These are phyloP conservation scores for Dionaea muscipula DNA, from an alignment of 179 eudicot genomes.

Conservation along the genomic window DNA sequence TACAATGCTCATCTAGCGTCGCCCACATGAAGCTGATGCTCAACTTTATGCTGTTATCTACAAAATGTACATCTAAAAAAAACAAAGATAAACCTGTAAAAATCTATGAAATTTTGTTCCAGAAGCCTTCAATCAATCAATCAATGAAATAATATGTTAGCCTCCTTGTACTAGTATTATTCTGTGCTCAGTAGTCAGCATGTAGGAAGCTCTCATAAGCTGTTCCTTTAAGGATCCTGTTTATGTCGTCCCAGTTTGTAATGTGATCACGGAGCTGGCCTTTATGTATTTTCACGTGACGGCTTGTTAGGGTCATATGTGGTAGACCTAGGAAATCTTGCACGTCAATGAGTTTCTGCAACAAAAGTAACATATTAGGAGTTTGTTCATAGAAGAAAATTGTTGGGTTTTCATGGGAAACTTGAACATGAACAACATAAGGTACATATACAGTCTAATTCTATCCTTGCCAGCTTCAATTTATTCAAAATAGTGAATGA, in stretches of 20 bases:
- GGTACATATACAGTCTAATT: neutral
- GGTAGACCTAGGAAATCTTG: slow-evolving; percentile 52
- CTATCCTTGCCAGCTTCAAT: neutral
- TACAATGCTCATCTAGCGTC: no score
- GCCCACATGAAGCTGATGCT: no score
- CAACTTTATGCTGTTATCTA: no score
- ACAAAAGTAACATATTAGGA: no score
- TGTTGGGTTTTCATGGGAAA: no score
- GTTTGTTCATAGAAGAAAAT: no score
- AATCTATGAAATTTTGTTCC: no score
- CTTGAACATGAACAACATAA: neutral
- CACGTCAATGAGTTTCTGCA: slow-evolving; percentile 45
- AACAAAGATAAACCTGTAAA: no score
- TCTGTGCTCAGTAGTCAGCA: slow-evolving; percentile 31
- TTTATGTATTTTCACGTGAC: slow-evolving; percentile 67
- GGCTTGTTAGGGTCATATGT: slow-evolving; percentile 35
- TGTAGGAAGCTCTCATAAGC: slow-evolving; percentile 48
- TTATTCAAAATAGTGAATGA: neutral
- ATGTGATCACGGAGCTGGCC: slow-evolving; percentile 57
- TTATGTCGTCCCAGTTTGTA: slow-evolving; percentile 55
- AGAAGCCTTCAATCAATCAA: neutral
- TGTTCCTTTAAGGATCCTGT: slow-evolving; percentile 54
- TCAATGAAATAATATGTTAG: neutral
- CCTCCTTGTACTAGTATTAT: no score
- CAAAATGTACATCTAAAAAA: no score